Evolutionary conservation across 371 early-diverging fungal species (phyloP).

Genomic region (Rhizopus stolonifer): DNA sequence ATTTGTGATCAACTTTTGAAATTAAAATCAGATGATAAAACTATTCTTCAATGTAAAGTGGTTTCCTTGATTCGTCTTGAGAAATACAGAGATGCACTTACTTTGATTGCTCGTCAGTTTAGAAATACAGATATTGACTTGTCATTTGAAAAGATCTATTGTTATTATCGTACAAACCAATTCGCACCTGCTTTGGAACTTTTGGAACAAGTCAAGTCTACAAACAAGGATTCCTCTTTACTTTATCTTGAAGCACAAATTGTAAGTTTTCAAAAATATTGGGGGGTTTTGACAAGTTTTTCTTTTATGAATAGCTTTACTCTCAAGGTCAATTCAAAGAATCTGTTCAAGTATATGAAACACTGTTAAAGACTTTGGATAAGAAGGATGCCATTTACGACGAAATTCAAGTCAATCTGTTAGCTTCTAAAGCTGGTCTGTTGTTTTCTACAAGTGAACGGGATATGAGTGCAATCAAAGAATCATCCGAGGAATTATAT

Average conservation of each 20-base stretch:
- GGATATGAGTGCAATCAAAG: constrained; percentile 16
- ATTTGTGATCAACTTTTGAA: constrained; percentile 48
- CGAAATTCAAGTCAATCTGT: constrained; percentile 56
- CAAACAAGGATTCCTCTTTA: constrained; percentile 37
- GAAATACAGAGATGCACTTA: constrained; percentile 63
- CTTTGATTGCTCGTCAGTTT: constrained; percentile 50
- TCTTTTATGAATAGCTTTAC: constrained; percentile 35
- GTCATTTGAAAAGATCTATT: constrained; percentile 68
- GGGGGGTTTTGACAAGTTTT: too few species aligned
- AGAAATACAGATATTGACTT: constrained; percentile 43
- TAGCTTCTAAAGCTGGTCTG: constrained; percentile 68
- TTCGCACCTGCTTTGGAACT: constrained; percentile 56
- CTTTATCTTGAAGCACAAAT: constrained; percentile 69
- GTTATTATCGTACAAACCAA: constrained; percentile 70
- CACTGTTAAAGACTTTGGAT: constrained; percentile 43
- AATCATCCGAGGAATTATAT: constrained; percentile 46
- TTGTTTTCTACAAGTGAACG: constrained; percentile 38
- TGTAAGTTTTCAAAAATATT: constrained; percentile 45
- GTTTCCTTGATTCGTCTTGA: constrained; percentile 73
- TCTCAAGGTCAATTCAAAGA: constrained; percentile 43
- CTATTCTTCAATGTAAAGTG: constrained; percentile 62
- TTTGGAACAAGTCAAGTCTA: constrained; percentile 36
- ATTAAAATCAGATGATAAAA: constrained; percentile 48
- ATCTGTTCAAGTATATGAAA: constrained; percentile 48
- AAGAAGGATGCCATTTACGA: constrained; percentile 32